Conservation (phyloP, 2,329 filamentous ascomycete genomes). For the Epichloe hybrida region DNA sequence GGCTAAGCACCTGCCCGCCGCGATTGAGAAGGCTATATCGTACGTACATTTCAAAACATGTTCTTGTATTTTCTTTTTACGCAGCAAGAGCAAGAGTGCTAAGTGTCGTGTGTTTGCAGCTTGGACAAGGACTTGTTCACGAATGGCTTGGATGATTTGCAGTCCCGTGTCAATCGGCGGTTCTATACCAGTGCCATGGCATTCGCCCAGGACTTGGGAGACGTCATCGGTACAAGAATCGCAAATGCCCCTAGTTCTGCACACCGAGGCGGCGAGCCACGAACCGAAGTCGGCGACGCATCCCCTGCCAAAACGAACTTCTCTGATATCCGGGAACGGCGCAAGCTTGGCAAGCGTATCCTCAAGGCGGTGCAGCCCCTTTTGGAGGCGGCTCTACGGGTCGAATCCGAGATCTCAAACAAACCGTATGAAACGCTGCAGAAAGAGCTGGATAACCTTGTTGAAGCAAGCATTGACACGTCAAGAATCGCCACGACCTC, state of each 20-base stretch:
- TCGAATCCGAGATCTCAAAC: constrained; percentile 66
- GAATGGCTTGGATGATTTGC: constrained; percentile 34
- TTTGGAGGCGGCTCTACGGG: constrained; percentile 60
- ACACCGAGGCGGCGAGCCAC: constrained; percentile 9
- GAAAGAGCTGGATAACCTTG: constrained; percentile 58
- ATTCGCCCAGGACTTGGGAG: constrained; percentile 44
- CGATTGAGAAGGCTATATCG: constrained; percentile 68
- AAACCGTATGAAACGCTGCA: constrained; percentile 57
- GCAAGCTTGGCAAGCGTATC: constrained; percentile 78
- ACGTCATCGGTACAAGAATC: constrained; percentile 39
- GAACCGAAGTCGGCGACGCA: constrained; percentile 27
- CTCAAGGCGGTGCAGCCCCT: constrained; percentile 68
- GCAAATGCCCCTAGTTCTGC: constrained; percentile 15
- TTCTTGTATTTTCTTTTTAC: background rate
- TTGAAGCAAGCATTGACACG: constrained; percentile 53
- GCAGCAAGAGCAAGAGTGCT: background rate
- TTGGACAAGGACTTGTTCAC: constrained; percentile 52
- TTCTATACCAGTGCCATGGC: constrained; percentile 44
- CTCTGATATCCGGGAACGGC: constrained; percentile 64
- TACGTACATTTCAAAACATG: constrained; percentile 34
- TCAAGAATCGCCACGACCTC: constrained; percentile 26
- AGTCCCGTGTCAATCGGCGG: constrained; percentile 37
- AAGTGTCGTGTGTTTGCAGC: constrained; percentile 29
- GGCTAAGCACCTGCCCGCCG: constrained; percentile 58
- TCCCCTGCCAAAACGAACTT: constrained; percentile 38